Conservation (phyloP, 257 asterid species). For the Thymus mandschuricus region DNA sequence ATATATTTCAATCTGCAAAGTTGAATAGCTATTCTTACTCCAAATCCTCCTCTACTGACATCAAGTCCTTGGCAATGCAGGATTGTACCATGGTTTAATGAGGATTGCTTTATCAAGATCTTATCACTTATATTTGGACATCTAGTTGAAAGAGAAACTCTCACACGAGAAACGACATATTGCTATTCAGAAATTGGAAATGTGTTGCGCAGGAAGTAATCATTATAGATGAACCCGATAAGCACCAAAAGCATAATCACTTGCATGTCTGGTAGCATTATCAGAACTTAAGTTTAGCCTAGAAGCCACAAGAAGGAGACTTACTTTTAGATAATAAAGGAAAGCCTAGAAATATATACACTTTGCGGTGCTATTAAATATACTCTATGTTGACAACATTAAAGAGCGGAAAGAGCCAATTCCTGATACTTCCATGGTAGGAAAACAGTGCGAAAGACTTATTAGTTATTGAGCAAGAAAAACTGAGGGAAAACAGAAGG, state of each 20-base stretch:
- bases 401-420: slow-evolving; percentile 14
- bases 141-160: background rate
- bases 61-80: background rate
- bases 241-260: background rate
- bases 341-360: background rate
- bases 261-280: slow-evolving; percentile 13
- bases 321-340: slow-evolving; percentile 8
- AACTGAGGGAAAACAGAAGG: background rate
- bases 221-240: background rate
- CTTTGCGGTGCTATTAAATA: background rate
- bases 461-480: background rate
- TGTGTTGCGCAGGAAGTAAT: slow-evolving; percentile 6
- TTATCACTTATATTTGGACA: slow-evolving; percentile 6
- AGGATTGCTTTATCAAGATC: slow-evolving; percentile 1
- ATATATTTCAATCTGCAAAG: slow-evolving; percentile 6
- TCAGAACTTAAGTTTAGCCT: background rate
- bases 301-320: slow-evolving; percentile 11
- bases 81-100: background rate
- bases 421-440: background rate
- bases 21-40: slow-evolving; percentile 16
- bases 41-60: slow-evolving; percentile 1
- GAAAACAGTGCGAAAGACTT: slow-evolving; percentile 3
- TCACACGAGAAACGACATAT: slow-evolving; percentile 6
- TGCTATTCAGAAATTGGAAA: slow-evolving; percentile 9
- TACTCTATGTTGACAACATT: background rate